These are phyloP conservation scores for Torulaspora franciscae DNA, from an alignment of 805 yeast genomes.

Conservation along the genomic window DNA sequence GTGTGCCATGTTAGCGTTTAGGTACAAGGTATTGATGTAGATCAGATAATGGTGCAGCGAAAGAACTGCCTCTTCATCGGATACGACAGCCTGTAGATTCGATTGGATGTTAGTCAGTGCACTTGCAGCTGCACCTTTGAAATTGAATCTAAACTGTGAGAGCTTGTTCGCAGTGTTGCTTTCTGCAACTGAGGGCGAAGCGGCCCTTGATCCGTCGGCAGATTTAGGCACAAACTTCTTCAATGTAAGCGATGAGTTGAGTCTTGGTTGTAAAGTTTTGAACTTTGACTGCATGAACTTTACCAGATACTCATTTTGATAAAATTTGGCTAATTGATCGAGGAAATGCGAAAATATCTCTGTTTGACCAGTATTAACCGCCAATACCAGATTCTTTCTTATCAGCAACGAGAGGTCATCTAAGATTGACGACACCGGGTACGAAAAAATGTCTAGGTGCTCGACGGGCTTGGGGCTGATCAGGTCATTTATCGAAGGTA, in stretches of 20 bases:
- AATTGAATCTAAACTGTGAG: constrained; percentile 30
- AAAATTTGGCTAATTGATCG: constrained; percentile 27
- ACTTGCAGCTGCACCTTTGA: constrained; percentile 38
- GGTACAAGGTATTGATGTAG: constrained; percentile 66
- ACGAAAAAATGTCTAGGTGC: constrained; percentile 26
- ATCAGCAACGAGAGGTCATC: constrained; percentile 79
- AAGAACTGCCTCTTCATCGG: constrained; percentile 30
- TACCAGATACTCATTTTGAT: constrained; percentile 32
- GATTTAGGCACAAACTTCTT: constrained; percentile 25
- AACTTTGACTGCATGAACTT: constrained; percentile 30
- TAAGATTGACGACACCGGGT: constrained; percentile 75
- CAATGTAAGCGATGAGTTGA: constrained; percentile 19
- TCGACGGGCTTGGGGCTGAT: constrained; percentile 20
- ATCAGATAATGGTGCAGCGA: constrained; percentile 58
- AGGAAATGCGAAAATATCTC: constrained; percentile 26
- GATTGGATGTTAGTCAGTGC: constrained; percentile 40
- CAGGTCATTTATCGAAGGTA: constrained; percentile 51
- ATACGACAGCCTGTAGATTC: constrained; percentile 32
- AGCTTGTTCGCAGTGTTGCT: constrained; percentile 19
- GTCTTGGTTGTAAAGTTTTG: constrained; percentile 25
- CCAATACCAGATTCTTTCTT: constrained; percentile 59
- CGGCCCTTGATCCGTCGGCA: constrained; percentile 7
- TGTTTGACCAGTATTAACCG: constrained; percentile 65
- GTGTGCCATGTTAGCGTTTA: constrained; percentile 54
- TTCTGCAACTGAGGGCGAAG: constrained; percentile 14